Percentiles rank a stretch among this genome's conserved stretches.
phyloP scores from a whole-genome alignment of 2,329 filamentous ascomycete species.

The Nakataea oryzae region DNA sequence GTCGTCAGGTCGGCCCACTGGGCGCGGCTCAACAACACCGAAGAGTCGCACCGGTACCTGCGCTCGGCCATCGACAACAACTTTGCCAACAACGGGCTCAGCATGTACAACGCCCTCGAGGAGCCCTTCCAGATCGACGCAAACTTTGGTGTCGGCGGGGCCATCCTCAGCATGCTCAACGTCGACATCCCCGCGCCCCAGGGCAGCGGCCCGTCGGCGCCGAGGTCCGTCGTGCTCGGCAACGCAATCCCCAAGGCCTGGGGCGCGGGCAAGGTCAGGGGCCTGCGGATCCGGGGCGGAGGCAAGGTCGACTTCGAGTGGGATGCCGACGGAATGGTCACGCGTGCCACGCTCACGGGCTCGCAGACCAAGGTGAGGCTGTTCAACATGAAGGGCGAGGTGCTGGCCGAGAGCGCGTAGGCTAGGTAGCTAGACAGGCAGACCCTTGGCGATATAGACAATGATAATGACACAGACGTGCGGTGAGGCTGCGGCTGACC shows the following conservation, averaged over 20 bases:
- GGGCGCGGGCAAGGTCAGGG: constrained; percentile 30
- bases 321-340: constrained; percentile 25
- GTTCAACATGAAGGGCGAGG: constrained; percentile 9
- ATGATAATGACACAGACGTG: background rate
- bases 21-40: constrained; percentile 41
- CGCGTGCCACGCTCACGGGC: constrained; percentile 4
- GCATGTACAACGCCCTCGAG: constrained; percentile 34
- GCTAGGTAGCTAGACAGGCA: background rate
- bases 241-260: constrained; percentile 34
- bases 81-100: constrained; percentile 37
- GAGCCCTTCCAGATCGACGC: constrained; percentile 49
- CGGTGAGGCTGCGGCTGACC: background rate
- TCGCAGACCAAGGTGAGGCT: constrained; percentile 5
- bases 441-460: too few species aligned
- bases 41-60: constrained; percentile 34
- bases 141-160: constrained; percentile 41
- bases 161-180: constrained; percentile 38
- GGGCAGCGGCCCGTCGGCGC: constrained; percentile 8
- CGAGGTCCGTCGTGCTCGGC: constrained; percentile 29
- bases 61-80: constrained; percentile 37
- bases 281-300: constrained; percentile 32
- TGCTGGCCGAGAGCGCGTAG: constrained; percentile 1
- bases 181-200: constrained; percentile 30
- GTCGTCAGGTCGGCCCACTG: constrained; percentile 47
- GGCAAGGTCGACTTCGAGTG: constrained; percentile 30